Conservation (phyloP, 257 asterid genomes). For the Gentiana macrophylla region DNA sequence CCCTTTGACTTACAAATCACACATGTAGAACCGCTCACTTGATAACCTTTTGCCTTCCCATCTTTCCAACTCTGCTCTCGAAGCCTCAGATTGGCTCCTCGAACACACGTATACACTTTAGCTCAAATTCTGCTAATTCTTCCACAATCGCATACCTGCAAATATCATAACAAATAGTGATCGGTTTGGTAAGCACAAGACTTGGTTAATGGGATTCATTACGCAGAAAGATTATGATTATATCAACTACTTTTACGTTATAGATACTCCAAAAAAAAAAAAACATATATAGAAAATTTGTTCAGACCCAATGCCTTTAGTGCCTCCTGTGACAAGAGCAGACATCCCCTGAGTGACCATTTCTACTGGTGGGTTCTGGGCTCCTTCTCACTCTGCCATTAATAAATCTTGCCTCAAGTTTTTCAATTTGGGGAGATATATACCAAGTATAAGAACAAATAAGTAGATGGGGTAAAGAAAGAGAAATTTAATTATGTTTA, state of each 20-base stretch:
- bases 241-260: no score
- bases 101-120: slow-evolving; percentile 15
- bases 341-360: slow-evolving; percentile 37
- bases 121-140: slow-evolving; percentile 31
- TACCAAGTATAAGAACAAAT: no score
- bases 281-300: neutral
- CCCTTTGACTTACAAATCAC: slow-evolving; percentile 19
- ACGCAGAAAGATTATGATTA: no score
- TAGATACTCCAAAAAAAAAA: no score
- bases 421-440: no score
- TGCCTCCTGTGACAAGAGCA: slow-evolving; percentile 36
- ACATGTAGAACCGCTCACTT: slow-evolving; percentile 19
- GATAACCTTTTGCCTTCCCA: slow-evolving; percentile 22
- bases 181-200: no score
- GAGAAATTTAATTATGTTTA: no score
- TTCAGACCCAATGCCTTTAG: slow-evolving; percentile 34
- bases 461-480: no score
- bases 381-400: neutral
- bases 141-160: slow-evolving; percentile 30
- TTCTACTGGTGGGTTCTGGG: slow-evolving; percentile 19
- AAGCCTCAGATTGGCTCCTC: slow-evolving; percentile 12
- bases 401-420: no score
- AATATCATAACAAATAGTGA: no score
- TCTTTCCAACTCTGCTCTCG: slow-evolving; percentile 12
- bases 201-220: no score